A percentile compares a stretch with the other conserved stretches of the same genome.
Conservation (phyloP, 768 basidiomycete genomes). For the Auricularia auricula-judae region DNA sequence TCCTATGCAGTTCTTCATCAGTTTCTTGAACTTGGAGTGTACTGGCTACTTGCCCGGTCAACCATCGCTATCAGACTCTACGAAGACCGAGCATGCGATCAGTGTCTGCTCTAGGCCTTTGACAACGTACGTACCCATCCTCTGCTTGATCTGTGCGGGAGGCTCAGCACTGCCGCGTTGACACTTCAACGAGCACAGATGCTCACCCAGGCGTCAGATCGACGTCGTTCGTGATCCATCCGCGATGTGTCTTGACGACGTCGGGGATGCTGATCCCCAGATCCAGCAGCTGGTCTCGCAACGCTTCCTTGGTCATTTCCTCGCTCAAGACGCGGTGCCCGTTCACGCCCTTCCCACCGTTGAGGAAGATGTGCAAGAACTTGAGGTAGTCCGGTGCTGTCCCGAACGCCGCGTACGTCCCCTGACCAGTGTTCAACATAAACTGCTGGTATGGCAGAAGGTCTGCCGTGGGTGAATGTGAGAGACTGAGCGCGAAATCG, state of each 20-base stretch:
- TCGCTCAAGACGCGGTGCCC: background rate
- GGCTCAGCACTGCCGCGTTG: background rate
- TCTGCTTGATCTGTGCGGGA: background rate
- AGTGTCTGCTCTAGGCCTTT: too few species aligned
- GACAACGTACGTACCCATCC: background rate
- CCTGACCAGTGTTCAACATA: background rate
- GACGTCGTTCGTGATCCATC: background rate
- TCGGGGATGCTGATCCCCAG: background rate
- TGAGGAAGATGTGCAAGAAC: background rate
- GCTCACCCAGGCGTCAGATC: background rate
- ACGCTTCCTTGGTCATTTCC: background rate
- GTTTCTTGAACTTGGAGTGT: background rate
- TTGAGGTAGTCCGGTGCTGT: background rate
- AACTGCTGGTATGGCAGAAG: background rate
- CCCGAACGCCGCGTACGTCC: background rate
- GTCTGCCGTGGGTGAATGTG: background rate
- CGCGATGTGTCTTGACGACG: background rate
- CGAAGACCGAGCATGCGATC: too few species aligned
- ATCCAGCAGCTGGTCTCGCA: background rate
- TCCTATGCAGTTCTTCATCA: background rate
- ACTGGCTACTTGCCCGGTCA: background rate
- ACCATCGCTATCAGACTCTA: background rate
- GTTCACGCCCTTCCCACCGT: background rate
- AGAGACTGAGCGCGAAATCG: too few species aligned
- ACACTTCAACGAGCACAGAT: background rate